Conservation (phyloP, 2,329 filamentous ascomycete species). For the Aureobasidium uvarum region DNA sequence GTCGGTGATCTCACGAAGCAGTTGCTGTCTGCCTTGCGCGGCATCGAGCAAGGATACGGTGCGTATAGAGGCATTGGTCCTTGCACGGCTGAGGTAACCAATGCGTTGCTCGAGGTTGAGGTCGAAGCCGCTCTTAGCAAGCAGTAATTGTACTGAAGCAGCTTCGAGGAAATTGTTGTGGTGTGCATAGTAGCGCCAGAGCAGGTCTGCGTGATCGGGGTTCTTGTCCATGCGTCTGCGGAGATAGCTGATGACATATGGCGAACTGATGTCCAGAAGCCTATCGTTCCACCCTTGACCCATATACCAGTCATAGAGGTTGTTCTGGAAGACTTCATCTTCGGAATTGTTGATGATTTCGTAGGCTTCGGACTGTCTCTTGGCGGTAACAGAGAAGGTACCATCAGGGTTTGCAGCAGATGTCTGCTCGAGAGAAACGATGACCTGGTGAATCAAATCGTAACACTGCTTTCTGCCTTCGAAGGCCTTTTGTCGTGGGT, state of each 20-base stretch:
- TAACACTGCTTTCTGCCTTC: slow-evolving; percentile 76
- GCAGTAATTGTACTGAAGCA: slow-evolving; percentile 76
- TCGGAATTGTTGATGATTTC: slow-evolving; percentile 81
- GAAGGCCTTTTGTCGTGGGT: slow-evolving; percentile 67
- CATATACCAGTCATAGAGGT: slow-evolving; percentile 98
- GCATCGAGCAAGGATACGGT: slow-evolving; percentile 66
- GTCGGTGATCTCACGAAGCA: slow-evolving; percentile 81
- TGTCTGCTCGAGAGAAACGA: slow-evolving; percentile 71
- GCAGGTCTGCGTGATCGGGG: slow-evolving; percentile 77
- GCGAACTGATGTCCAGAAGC: slow-evolving; percentile 78
- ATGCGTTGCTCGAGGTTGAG: slow-evolving; percentile 83
- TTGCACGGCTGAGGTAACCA: slow-evolving; percentile 83
- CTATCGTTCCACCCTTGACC: slow-evolving; percentile 79
- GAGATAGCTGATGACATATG: slow-evolving; percentile 83
- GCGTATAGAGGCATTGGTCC: slow-evolving; percentile 85
- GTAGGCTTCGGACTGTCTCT: slow-evolving; percentile 84
- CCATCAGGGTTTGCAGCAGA: slow-evolving; percentile 73
- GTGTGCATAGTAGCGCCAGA: slow-evolving; percentile 91
- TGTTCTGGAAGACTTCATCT: slow-evolving; percentile 93
- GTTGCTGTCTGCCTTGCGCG: slow-evolving; percentile 67
- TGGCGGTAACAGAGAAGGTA: slow-evolving; percentile 69
- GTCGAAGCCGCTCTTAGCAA: slow-evolving; percentile 78
- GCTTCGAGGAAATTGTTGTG: slow-evolving; percentile 81
- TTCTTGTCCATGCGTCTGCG: slow-evolving; percentile 70
- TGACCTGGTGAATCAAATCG: slow-evolving; percentile 77